A percentile compares a stretch with the other conserved stretches of the same genome.
These are phyloP conservation scores for Cinchona pubescens DNA, from an alignment of 257 asterid species.

Conservation along the genomic window DNA sequence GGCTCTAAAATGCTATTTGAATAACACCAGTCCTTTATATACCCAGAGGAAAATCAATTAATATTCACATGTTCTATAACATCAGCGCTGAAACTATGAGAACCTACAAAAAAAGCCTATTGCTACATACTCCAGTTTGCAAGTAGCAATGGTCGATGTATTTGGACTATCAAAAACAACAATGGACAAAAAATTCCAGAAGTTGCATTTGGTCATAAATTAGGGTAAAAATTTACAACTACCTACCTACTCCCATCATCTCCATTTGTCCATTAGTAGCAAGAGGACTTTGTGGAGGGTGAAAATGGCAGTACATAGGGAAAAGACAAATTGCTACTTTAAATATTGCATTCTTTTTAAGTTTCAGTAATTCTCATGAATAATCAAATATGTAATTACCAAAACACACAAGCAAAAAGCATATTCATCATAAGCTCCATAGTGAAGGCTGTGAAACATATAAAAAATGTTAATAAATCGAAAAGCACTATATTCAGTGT, in stretches of 20 bases:
- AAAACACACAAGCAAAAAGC: background rate
- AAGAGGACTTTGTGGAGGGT: background rate
- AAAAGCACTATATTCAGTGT: no score
- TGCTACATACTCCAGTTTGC: background rate
- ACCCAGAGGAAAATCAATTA: background rate
- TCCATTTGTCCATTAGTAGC: background rate
- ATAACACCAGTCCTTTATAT: no score
- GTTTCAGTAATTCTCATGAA: background rate
- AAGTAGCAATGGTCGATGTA: background rate
- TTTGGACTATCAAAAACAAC: no score
- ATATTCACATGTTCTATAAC: background rate
- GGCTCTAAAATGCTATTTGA: background rate
- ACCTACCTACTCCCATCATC: background rate
- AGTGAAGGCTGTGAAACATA: background rate
- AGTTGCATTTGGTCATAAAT: background rate
- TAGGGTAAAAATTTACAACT: no score
- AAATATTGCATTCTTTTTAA: no score
- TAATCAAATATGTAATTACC: background rate
- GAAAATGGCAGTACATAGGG: no score
- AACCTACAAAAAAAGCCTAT: no score
- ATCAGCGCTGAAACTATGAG: background rate
- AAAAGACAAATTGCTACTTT: no score
- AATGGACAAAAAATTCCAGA: background rate
- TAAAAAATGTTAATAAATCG: background rate
- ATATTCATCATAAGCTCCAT: background rate